These are phyloP conservation scores for Mycena belliarum DNA, from an alignment of 768 basidiomycete genomes.

Conservation along the genomic window DNA sequence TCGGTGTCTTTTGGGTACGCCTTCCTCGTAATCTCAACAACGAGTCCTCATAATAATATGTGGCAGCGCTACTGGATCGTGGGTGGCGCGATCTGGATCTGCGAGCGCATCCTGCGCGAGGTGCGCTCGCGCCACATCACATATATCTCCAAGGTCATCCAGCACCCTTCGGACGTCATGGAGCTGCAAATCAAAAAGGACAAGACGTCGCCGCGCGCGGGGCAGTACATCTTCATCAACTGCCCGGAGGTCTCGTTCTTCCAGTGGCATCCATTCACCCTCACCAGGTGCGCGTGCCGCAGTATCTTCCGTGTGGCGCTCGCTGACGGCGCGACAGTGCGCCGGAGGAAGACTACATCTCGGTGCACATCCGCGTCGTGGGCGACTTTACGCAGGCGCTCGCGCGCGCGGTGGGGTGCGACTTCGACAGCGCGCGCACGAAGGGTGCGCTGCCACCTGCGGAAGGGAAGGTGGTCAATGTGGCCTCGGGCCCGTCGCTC, in stretches of 20 bases:
- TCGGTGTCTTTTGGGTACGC: constrained; percentile 94
- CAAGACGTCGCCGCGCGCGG: constrained; percentile 77
- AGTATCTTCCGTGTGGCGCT: not conserved
- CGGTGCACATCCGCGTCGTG: constrained; percentile 89
- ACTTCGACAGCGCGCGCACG: constrained; percentile 52
- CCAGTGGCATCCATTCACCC: constrained; percentile 97
- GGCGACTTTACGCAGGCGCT: constrained; percentile 90
- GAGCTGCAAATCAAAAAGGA: constrained; percentile 99
- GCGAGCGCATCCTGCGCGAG: constrained; percentile 90
- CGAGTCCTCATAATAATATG: no score
- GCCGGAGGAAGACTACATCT: constrained; percentile 94
- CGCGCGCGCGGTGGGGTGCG: constrained; percentile 80
- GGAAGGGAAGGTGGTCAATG: constrained; percentile 60
- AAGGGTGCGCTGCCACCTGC: constrained; percentile 34
- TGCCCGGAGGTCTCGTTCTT: constrained; percentile 93
- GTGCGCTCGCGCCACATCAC: constrained; percentile 88
- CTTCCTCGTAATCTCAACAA: no score
- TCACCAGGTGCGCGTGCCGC: constrained; percentile 60
- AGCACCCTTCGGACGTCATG: constrained; percentile 92
- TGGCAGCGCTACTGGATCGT: constrained; percentile 52
- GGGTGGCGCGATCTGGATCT: constrained; percentile 83
- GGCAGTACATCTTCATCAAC: constrained; percentile 91
- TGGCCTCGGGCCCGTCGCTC: constrained; percentile 56
- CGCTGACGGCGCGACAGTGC: constrained; percentile 50
- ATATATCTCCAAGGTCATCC: constrained; percentile 92